phyloP scores from a whole-genome alignment of 1,139 yeast species.

The Ogataea hybrid region DNA sequence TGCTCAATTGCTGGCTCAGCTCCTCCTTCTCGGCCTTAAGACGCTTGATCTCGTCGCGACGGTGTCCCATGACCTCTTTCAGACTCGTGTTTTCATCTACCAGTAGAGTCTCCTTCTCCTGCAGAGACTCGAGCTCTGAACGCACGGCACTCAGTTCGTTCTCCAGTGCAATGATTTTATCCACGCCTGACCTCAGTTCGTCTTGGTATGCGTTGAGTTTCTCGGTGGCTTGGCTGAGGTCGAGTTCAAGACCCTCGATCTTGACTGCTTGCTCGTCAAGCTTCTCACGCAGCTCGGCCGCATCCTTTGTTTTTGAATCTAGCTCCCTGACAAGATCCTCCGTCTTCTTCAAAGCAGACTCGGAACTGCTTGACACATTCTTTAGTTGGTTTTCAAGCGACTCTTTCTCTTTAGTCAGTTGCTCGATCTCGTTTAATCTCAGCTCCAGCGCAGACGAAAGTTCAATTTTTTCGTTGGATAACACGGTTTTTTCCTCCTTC shows the following conservation, averaged over 20 bases:
- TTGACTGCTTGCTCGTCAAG: constrained; percentile 7
- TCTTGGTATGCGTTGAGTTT: constrained; percentile 12
- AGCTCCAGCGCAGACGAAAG: constrained; percentile 14
- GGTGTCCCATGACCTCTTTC: too few relatives aligned
- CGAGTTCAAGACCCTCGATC: constrained; percentile 14
- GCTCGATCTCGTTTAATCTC: constrained; percentile 14
- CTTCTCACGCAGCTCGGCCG: constrained; percentile 3
- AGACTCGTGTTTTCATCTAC: too few relatives aligned
- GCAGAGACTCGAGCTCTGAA: too few relatives aligned
- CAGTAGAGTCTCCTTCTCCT: too few relatives aligned
- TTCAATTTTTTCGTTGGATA: too few relatives aligned
- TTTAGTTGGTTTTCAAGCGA: constrained; percentile 7
- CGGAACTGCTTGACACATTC: constrained; percentile 1
- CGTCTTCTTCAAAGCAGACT: constrained; percentile 6
- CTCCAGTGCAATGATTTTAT: too few relatives aligned
- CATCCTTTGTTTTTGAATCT: constrained; percentile 6
- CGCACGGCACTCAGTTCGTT: too few relatives aligned
- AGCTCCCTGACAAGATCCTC: constrained; percentile 14
- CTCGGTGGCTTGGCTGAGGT: constrained; percentile 12
- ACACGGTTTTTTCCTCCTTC: too few relatives aligned
- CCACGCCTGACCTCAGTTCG: constrained; percentile 15
- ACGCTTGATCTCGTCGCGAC: too few relatives aligned
- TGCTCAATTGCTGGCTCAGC: too few relatives aligned
- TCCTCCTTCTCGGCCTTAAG: too few relatives aligned
- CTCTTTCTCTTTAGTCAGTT: constrained; percentile 12